These are phyloP conservation scores for Mucor velutinosus DNA, from an alignment of 371 early-diverging fungal genomes.

Conservation along the genomic window DNA sequence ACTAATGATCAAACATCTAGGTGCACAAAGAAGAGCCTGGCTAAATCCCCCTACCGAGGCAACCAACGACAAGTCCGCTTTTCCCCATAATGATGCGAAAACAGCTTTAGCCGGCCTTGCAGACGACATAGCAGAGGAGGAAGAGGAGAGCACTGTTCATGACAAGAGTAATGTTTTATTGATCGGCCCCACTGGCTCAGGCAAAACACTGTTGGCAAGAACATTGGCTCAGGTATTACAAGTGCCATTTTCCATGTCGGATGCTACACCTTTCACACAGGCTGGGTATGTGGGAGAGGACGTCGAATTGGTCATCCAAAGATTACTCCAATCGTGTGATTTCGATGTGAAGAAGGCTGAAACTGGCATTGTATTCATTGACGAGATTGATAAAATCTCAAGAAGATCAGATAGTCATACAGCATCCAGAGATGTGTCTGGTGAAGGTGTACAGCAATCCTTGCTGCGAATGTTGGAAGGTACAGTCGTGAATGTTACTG, in stretches of 20 bases:
- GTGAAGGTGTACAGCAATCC: slow-evolving; percentile 93
- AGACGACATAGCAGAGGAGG: slow-evolving; percentile 8
- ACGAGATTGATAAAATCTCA: slow-evolving; percentile 92
- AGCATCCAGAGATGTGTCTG: slow-evolving; percentile 88
- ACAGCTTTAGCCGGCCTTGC: neutral
- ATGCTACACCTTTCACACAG: slow-evolving; percentile 92
- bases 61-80: neutral
- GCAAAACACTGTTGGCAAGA: slow-evolving; percentile 82
- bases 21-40: slow-evolving; percentile 35
- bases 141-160: slow-evolving; percentile 52
- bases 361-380: slow-evolving; percentile 91
- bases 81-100: neutral
- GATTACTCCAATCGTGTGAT: slow-evolving; percentile 86
- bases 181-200: slow-evolving; percentile 86
- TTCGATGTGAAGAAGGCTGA: slow-evolving; percentile 87
- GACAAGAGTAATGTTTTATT: slow-evolving; percentile 91
- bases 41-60: slow-evolving; percentile 39
- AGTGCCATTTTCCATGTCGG: slow-evolving; percentile 92
- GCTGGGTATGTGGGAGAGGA: slow-evolving; percentile 96
- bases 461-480: slow-evolving; percentile 89
- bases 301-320: slow-evolving; percentile 85
- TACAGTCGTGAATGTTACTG: slow-evolving; percentile 82
- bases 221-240: slow-evolving; percentile 84
- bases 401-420: slow-evolving; percentile 75
- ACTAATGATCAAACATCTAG: neutral